Evolutionary conservation across 1,139 yeast species (phyloP), one percentile per base, ranked within the genome.

Genomic region (Hansenula lynferdii): DNA sequence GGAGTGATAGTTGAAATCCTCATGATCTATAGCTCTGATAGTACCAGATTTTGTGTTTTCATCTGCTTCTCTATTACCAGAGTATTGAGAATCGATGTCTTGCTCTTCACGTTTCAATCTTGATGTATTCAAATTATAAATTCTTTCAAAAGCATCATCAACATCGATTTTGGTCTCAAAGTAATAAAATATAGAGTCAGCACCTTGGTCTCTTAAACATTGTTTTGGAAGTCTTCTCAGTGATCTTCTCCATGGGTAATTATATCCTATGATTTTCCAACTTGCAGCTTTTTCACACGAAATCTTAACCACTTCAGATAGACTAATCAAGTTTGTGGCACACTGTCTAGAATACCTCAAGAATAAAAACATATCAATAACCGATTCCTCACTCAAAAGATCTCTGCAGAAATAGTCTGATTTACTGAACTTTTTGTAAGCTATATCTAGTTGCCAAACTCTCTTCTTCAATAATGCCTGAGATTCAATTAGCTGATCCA

Each of bases 171-270:
- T 64, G 2, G 69, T 61, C 37, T 67, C 71, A 40, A 60, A 61
- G 43, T 69, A 71, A 35, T 65, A 62, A 20, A 64, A 59, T 6
- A 69, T 66, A 17, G 64, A 60, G 28, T 66, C 66, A 2, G 72
- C 70, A 20, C 77, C 77, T 42, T 69, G 66, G 49, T 72, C 77
- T 31, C 65, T 61, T 6, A 67, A 54, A 42, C 70, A 69, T 39
- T 65, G 72, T 24, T 52, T 53, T 0, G 74, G 67, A 17, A 69
- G 46, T 29, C 72, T 58, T 38, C 61, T 58, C 15, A 72, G 42
- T 0, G 73, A 69, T 37, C 73, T 56, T 5, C 49, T 34, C 6
- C 67, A 42, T 2, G 76, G 72, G 42, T 71, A 69, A 20, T 56
- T 56, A 1, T 73, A 70, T 4, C 53, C 42, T 9, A 55, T 47